Evolutionary conservation across 805 yeast genomes (phyloP), one percentile per base, ranked within the genome.

Genomic region (Candida nitratophila): DNA sequence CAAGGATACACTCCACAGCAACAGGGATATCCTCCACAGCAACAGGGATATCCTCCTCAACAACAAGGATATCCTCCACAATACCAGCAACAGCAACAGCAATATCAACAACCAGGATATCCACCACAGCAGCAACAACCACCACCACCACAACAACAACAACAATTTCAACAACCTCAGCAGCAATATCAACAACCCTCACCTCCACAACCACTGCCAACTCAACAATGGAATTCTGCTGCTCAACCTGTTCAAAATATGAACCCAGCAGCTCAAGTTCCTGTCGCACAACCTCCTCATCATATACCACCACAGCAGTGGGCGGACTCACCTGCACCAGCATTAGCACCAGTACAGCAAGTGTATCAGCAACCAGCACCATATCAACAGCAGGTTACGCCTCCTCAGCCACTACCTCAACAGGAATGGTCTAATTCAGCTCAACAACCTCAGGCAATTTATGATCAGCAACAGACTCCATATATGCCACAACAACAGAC

Each of bases 101-200:
- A 20, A 19, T 19, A 34, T 20, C 52, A 49, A 33, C 52, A 46
- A 24, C 46, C 38, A 27, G 50, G 37, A 14, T 50, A 41, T 36
- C 38, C 39, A 37, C 39, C 44, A 32, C 40, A 38, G 12, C 41
- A 44, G 24, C 48, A 43, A 12, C 49, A 43, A 35, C 43, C 17
- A 15, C 46, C 53, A 39, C 63, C 52, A 24, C 59, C 49, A 33
- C 66, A 48, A 45, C 61, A 48, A 19, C 53, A 50, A 32, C 57
- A 51, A 9, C 56, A 58, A 11, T 43, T 44, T 11, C 56, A 61
- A 39, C 57, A 51, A 11, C 56, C 59, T 14, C 44, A 44, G 10
- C 60, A 61, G 40, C 56, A 61, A 40, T 56, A 42, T 33, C 42
- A 44, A 17, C 41, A 27, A 19, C 40, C 44, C 4, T 41, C n/a